Evolutionary conservation across 805 yeast genomes (phyloP), one percentile per base, ranked within the genome.

Genomic region (Zygoascus ofunaensis): DNA sequence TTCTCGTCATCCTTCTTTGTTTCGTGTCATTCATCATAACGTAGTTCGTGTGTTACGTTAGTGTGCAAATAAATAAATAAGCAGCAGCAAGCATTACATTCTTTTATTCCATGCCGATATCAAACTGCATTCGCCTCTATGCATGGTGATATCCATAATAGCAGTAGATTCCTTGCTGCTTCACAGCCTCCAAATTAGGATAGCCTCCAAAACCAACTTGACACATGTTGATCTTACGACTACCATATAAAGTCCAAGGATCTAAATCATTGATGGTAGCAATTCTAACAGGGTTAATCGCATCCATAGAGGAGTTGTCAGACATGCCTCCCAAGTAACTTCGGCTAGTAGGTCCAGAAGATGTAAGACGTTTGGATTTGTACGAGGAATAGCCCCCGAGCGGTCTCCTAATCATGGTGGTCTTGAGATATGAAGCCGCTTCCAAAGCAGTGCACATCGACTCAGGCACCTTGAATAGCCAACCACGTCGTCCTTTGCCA

Each of bases 401-500:
- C 7, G 7, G 7, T 26, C 30, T 7, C 12, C 30, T 26, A 26
- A 12, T 26, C 30, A 26, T 26, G 30, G 30, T 8, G 7, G 30
- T 26, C 30, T 26, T 26, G 7, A 26, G 12, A 26, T 8, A 26
- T 26, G 15, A 28, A 23, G 19, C 37, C 17, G 40, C 23, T 14
- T 34, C 20, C 14, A 14, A 22, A 3, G 33, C 30, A 12, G 30
- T 26, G 30, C 30, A 26, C 30, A 26, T 36, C 7, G 14, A 5
- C 24, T 41, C 32, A 7, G 37, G 32, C 22, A 41, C 22, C 23
- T 28, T 3, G 21, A 33, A 41, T 8, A 41, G 17, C 95, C 95
- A 87, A 10, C 85, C 80, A 49, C 96, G 70, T 49, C 95, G 70
- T 3, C 94, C 94, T 52, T 77, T 79, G 26, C 69, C 69, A 12